Percentiles rank a stretch among this genome's conserved stretches.
Conservation (phyloP, 208 protist genomes). For the Crithidia bombi region DNA sequence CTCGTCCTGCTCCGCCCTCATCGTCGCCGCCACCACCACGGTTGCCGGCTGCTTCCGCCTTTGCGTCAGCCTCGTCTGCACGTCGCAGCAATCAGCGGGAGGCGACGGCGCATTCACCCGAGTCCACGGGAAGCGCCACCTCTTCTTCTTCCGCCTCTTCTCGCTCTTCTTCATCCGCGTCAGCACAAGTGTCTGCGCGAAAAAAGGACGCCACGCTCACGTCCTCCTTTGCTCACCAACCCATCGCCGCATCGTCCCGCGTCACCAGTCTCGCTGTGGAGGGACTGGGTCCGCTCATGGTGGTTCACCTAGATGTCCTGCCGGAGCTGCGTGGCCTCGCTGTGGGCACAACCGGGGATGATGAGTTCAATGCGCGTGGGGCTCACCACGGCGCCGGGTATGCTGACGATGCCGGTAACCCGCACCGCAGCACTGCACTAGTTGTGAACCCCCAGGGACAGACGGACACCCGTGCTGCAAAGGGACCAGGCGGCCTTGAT, state of each 20-base stretch:
- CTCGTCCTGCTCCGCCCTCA: neutral
- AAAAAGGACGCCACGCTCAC: neutral
- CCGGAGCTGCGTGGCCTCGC: neutral
- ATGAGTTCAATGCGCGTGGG: neutral
- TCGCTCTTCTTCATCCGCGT: neutral
- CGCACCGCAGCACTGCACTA: neutral
- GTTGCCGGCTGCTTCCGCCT: neutral
- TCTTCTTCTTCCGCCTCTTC: neutral
- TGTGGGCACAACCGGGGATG: neutral
- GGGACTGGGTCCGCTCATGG: constrained; percentile 30
- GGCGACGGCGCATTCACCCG: neutral
- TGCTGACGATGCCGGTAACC: neutral
- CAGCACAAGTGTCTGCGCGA: neutral
- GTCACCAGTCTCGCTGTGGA: neutral
- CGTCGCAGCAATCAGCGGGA: neutral
- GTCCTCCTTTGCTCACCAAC: neutral
- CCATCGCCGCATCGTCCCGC: neutral
- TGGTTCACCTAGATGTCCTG: constrained; percentile 21
- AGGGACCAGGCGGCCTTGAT: too few species aligned
- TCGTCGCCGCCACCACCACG: neutral
- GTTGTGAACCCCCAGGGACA: neutral
- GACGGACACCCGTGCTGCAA: too few species aligned
- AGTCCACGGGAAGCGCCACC: neutral
- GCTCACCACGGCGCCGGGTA: neutral
- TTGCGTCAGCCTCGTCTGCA: neutral